Percentiles rank a stretch among this genome's conserved stretches.
phyloP scores from a whole-genome alignment of 192 early-diverging fungal genomes.

The Jimgerdemannia lactiflua region DNA sequence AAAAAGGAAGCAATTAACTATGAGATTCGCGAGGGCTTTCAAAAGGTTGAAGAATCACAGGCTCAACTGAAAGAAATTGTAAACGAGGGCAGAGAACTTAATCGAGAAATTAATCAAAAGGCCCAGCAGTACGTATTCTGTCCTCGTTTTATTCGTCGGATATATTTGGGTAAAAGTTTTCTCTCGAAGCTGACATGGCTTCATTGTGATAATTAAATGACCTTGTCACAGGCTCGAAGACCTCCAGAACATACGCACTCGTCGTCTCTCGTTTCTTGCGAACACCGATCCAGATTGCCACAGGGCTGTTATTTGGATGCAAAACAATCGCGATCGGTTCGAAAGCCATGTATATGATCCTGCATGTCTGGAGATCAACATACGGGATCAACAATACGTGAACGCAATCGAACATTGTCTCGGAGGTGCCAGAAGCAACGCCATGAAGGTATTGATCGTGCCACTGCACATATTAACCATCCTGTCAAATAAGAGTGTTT shows the following conservation, averaged over 20 bases:
- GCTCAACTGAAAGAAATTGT: neutral
- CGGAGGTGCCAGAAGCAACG: conserved; percentile 30
- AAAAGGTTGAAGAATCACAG: conserved; percentile 31
- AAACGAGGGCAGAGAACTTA: conserved; percentile 29
- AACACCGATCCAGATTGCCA: conserved; percentile 48
- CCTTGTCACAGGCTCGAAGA: conserved; percentile 39
- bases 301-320: conserved; percentile 68
- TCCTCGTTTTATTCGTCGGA: too few species aligned
- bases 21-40: conserved; percentile 15
- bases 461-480: too few species aligned
- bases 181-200: too few species aligned
- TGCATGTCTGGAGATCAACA: conserved; percentile 64
- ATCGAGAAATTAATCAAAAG: conserved; percentile 10
- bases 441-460: conserved; percentile 43
- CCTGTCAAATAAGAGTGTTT: neutral
- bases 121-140: conserved; percentile 9
- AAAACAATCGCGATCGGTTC: conserved; percentile 61
- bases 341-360: conserved; percentile 72
- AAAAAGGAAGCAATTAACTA: conserved; percentile 19
- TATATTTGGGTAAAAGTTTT: too few species aligned
- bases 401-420: conserved; percentile 60
- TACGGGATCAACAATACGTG: conserved; percentile 61
- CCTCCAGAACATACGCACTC: conserved; percentile 55
- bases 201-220: too few species aligned
- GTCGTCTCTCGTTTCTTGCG: conserved; percentile 52